These are phyloP conservation scores for Wickerhamiella dianesei DNA, from an alignment of 805 yeast species.

Conservation along the genomic window DNA sequence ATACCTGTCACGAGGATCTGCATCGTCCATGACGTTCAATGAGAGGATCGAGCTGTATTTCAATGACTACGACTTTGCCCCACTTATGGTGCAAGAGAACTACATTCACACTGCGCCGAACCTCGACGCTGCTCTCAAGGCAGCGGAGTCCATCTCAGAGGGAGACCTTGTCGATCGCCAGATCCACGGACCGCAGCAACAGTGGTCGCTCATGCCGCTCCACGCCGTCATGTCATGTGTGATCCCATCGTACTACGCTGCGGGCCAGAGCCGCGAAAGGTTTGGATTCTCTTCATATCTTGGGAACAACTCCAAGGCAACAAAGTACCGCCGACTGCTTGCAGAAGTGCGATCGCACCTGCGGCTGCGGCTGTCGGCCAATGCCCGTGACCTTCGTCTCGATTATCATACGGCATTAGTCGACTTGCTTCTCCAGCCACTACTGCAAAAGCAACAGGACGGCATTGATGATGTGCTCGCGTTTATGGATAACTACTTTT, in stretches of 20 bases:
- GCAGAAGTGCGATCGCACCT: conserved; percentile 86
- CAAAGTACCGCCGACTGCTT: conserved; percentile 62
- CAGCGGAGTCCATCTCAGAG: conserved; percentile 77
- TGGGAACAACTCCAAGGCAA: conserved; percentile 77
- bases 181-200: conserved; percentile 84
- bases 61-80: conserved; percentile 88
- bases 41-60: conserved; percentile 82
- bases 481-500: conserved; percentile 71
- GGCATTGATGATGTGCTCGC: conserved; percentile 55
- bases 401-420: conserved; percentile 59
- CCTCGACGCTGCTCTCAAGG: conserved; percentile 51
- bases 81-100: conserved; percentile 93
- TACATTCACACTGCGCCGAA: conserved; percentile 51
- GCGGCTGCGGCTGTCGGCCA: conserved; percentile 64
- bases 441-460: conserved; percentile 40
- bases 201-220: conserved; percentile 85
- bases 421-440: conserved; percentile 43
- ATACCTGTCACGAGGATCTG: conserved; percentile 33
- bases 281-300: conserved; percentile 74
- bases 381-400: conserved; percentile 58
- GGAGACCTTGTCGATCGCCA: conserved; percentile 69
- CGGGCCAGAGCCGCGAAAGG: conserved; percentile 57
- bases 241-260: conserved; percentile 58
- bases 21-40: conserved; percentile 34
- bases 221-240: conserved; percentile 82